Conservation (phyloP, 371 early-diverging fungal genomes). For the Mucor saturninus region DNA sequence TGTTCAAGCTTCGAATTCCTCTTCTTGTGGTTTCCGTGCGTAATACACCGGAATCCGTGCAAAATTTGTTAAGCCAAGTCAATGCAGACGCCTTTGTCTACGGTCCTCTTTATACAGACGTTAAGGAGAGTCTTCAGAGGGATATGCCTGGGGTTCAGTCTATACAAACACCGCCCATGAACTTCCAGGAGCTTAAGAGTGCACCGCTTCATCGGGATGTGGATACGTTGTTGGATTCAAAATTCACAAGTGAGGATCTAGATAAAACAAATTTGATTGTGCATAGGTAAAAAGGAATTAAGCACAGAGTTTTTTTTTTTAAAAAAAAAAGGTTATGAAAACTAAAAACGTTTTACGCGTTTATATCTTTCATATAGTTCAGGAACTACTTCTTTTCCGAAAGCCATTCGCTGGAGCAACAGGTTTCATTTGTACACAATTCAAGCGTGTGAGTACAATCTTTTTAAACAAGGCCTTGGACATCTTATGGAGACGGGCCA, state of each 20-base stretch:
- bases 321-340: not conserved
- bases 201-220: conserved; percentile 3
- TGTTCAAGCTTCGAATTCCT: conserved; percentile 26
- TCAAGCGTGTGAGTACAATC: not conserved
- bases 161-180: not conserved
- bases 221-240: not conserved
- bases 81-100: conserved; percentile 19
- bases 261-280: conserved; percentile 10
- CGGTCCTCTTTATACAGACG: conserved; percentile 12
- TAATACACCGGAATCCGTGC: conserved; percentile 34
- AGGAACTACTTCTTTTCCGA: conserved; percentile 3
- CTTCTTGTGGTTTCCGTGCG: conserved; percentile 36
- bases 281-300: conserved; percentile 17
- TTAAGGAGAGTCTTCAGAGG: conserved; percentile 22
- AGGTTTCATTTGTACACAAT: not conserved
- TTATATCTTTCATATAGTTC: not conserved
- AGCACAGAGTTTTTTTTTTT: not conserved
- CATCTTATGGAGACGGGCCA: not conserved
- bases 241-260: conserved; percentile 8
- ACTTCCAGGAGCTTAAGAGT: not conserved
- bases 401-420: not conserved
- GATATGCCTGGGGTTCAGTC: not conserved
- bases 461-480: not conserved
- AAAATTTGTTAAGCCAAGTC: conserved; percentile 27
- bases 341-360: no score